Evolutionary conservation across 768 basidiomycete species (phyloP).

Genomic region (Termitomyces sp.): DNA sequence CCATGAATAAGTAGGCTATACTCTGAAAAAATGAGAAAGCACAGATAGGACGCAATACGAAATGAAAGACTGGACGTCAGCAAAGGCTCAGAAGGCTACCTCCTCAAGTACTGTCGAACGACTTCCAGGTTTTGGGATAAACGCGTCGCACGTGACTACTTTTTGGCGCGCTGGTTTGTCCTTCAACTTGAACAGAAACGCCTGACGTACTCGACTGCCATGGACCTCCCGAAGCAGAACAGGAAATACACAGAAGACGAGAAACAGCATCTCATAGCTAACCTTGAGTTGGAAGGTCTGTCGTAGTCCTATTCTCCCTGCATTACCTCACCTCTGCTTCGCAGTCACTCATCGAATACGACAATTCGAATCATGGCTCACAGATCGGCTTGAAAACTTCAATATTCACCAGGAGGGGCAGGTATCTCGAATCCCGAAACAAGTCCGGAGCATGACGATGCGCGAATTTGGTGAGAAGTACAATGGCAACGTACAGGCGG

Average conservation of each 20-base stretch:
- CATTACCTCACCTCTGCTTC: not conserved
- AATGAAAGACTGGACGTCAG: not conserved
- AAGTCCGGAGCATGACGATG: constrained; percentile 67
- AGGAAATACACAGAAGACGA: constrained; percentile 55
- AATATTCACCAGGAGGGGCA: constrained; percentile 70
- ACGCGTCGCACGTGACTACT: constrained; percentile 37
- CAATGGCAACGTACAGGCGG: constrained; percentile 68
- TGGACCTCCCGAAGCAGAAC: constrained; percentile 24
- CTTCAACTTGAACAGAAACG: constrained; percentile 9
- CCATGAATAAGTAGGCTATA: constrained; percentile 3
- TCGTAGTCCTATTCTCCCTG: not conserved
- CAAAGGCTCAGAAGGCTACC: not conserved
- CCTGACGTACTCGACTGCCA: constrained; percentile 11
- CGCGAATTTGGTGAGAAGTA: constrained; percentile 77
- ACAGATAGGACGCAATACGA: not conserved
- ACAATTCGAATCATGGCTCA: constrained; percentile 73
- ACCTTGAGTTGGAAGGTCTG: constrained; percentile 77
- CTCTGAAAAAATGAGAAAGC: not conserved
- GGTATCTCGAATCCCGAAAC: constrained; percentile 68
- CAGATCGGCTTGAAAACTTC: constrained; percentile 69
- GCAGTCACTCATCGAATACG: constrained; percentile 69
- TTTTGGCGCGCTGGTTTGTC: constrained; percentile 17
- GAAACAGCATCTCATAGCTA: constrained; percentile 68
- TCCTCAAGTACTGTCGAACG: constrained; percentile 20
- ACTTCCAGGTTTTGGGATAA: constrained; percentile 17